A percentile compares a stretch with the other conserved stretches of the same genome.
phyloP scores from a whole-genome alignment of 306 rosid genomes.

The Glycine soja region DNA sequence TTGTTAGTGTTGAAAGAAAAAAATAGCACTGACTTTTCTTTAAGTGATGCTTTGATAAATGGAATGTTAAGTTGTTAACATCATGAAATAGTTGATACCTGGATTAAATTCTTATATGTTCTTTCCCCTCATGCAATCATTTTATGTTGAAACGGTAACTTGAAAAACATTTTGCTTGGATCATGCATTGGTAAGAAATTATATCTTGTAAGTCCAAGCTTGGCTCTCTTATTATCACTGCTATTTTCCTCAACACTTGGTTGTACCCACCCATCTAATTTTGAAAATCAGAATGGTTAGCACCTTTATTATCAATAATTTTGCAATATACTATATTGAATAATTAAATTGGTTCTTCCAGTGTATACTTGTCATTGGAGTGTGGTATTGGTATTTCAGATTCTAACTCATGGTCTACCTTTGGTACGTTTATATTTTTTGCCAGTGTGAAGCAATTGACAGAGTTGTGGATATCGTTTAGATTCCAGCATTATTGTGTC shows the following conservation, averaged over 20 bases:
- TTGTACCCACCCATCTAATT: background rate
- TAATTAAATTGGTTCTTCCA: slow-evolving; percentile 16
- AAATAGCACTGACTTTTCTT: slow-evolving; percentile 7
- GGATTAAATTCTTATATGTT: slow-evolving; percentile 19
- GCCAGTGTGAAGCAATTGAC: slow-evolving; percentile 90
- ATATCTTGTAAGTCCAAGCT: slow-evolving; percentile 7
- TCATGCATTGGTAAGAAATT: background rate
- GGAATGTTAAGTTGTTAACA: background rate
- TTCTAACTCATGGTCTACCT: slow-evolving; percentile 36
- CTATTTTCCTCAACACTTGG: slow-evolving; percentile 34
- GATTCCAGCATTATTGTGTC: slow-evolving; percentile 97
- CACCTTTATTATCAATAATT: slow-evolving; percentile 7
- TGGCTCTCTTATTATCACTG: slow-evolving; percentile 23
- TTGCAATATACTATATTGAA: slow-evolving; percentile 24
- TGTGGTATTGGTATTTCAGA: slow-evolving; percentile 6
- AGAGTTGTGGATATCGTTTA: slow-evolving; percentile 94
- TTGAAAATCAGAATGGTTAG: slow-evolving; percentile 17
- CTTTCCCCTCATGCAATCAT: background rate
- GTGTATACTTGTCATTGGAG: background rate
- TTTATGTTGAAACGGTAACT: background rate
- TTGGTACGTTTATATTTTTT: slow-evolving; percentile 39
- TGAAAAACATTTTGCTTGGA: background rate
- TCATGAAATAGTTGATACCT: slow-evolving; percentile 34
- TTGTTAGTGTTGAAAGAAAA: background rate
- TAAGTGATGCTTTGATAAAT: slow-evolving; percentile 6